Conservation (phyloP, 2,329 filamentous ascomycete species). For the Trichoderma koningiopsis region DNA sequence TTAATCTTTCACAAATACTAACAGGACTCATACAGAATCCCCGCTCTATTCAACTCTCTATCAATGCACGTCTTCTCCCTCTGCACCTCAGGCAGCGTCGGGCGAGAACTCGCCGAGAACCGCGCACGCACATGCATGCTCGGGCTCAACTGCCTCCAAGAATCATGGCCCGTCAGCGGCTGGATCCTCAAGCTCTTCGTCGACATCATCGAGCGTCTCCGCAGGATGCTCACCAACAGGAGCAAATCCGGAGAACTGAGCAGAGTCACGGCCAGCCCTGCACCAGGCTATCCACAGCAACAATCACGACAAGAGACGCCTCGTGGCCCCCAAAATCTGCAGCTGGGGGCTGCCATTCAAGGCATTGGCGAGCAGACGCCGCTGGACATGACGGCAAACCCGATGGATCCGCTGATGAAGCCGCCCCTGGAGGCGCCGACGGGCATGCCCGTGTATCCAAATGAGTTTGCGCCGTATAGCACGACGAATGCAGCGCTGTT, state of each 20-base stretch:
- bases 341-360: neutral
- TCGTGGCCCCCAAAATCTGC: neutral
- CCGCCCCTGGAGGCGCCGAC: neutral
- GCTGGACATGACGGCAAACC: neutral
- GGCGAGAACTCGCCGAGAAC: slow-evolving; percentile 5
- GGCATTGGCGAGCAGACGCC: neutral
- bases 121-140: slow-evolving; percentile 11
- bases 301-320: neutral
- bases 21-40: neutral
- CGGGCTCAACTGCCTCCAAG: neutral
- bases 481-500: neutral
- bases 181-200: slow-evolving; percentile 12
- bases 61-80: slow-evolving; percentile 10
- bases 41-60: slow-evolving; percentile 5
- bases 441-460: neutral
- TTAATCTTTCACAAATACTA: neutral
- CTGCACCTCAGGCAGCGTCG: neutral
- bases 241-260: neutral
- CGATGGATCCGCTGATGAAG: neutral
- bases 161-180: slow-evolving; percentile 10
- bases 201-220: slow-evolving; percentile 7
- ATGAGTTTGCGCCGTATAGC: neutral
- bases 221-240: slow-evolving; percentile 3
- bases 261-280: neutral
- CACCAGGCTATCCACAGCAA: neutral